phyloP scores from a whole-genome alignment of 169 alveolate genomes.

The Plasmodium vivax region DNA sequence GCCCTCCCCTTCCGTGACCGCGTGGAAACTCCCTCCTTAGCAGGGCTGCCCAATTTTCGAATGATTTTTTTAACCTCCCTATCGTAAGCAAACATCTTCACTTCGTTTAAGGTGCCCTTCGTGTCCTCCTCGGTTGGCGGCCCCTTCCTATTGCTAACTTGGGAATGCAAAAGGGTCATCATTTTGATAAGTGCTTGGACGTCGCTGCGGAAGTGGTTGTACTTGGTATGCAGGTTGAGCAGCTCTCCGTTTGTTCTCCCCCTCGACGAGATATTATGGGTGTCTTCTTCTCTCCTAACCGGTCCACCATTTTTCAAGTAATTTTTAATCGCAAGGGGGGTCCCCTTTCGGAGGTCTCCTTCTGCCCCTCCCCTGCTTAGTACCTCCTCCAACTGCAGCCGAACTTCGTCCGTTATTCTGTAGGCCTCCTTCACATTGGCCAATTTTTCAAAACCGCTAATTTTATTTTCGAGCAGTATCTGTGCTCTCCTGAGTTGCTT shows the following conservation, averaged over 20 bases:
- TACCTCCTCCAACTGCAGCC: not conserved
- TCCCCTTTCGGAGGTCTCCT: not conserved
- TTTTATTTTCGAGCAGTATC: conserved; percentile 25
- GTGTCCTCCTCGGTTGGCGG: not conserved
- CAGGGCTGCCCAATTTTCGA: not conserved
- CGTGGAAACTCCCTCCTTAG: not conserved
- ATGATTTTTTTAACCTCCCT: conserved; percentile 11
- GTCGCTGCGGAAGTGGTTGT: not conserved
- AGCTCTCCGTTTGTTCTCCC: not conserved
- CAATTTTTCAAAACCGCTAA: conserved; percentile 10
- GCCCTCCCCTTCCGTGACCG: not conserved
- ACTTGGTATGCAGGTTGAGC: not conserved
- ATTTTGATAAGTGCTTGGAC: conserved; percentile 6
- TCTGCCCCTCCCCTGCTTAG: not conserved
- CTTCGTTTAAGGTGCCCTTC: not conserved
- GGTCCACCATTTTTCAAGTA: not conserved
- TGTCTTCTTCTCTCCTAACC: not conserved
- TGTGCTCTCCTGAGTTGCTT: not conserved
- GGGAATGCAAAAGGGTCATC: not conserved
- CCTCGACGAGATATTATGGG: not conserved
- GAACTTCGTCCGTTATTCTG: conserved; percentile 15
- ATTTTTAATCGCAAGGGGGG: not conserved
- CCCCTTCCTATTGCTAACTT: not conserved
- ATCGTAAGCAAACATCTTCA: conserved; percentile 25
- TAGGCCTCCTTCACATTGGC: not conserved